Base-by-base conservation (phyloP, 2,329 filamentous ascomycete species). In the Sclerotinia subarctica region DNA sequence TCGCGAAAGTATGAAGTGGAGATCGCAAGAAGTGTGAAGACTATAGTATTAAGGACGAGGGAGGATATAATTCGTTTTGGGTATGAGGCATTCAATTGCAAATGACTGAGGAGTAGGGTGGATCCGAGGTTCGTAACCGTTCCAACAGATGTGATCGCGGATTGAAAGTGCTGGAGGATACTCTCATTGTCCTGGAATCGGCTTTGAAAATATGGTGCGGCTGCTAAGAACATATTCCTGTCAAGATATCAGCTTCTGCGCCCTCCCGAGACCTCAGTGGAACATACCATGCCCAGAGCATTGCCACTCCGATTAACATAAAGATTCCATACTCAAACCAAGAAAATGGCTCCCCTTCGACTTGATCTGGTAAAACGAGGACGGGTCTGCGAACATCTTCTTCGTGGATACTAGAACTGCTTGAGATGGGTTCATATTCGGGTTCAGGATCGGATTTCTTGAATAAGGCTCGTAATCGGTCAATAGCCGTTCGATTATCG, bases 171-270 rank as follows among this genome's bases (percentile, higher is more conserved):
- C 71, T 87, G 83, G 47, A 89, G 84, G 68, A 96, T 89, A 84
- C 88, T 91, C 66, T 86, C 81, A 77, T 89, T 87, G 69, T 84
- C 83, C 57, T 85, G 81, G 79, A 98, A 96, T 73, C 94, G 92
- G 62, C 83, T 84, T 76, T 94, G 88, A 80, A 98, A 97, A 82
- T 98, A 98, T 5, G 94, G 93, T 1, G 93, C 92, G 11, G 94
- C 93, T 57, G 95, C 94, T 73, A 98, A 87, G 79, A 98, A 97
- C 94, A 97, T 97, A 82, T 98, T 98, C 93, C 93, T 94, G 73
- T 66, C 29, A 59, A 52, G 24, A 66, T 60, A 47, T 66, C 54
- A 66, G 44, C 64, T 60, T 59, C 53, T 66, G 64, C 54, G 42
- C 32, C 17, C 29, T 66, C 64, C 64, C 64, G 54, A 66, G 46